Conservation (phyloP, 2,329 filamentous ascomycete species). For the Aspergillus sp. region DNA sequence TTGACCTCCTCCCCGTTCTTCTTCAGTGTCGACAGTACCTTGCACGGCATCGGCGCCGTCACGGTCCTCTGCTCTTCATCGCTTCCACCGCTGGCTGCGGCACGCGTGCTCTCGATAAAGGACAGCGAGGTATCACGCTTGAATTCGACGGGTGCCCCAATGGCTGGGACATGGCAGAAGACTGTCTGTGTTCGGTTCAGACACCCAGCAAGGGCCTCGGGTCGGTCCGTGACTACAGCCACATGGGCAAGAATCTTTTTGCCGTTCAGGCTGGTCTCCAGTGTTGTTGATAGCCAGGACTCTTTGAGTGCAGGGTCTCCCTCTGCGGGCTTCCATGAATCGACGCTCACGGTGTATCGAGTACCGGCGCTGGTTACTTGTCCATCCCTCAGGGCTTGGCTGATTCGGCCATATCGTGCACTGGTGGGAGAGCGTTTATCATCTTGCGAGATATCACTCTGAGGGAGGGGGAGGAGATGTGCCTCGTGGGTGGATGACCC, state of each 20-base stretch:
- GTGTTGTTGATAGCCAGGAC: constrained; percentile 13
- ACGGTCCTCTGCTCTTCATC: constrained; percentile 17
- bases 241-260: constrained; percentile 23
- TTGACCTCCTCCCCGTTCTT: constrained; percentile 31
- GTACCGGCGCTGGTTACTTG: background rate
- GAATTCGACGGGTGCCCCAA: constrained; percentile 31
- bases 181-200: constrained; percentile 9
- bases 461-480: background rate
- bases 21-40: constrained; percentile 33
- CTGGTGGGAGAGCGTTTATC: background rate
- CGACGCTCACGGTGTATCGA: constrained; percentile 8
- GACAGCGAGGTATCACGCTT: constrained; percentile 27
- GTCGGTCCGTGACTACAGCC: constrained; percentile 12
- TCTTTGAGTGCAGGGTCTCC: background rate
- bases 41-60: constrained; percentile 39
- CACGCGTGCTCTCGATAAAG: constrained; percentile 26
- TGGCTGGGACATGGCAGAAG: constrained; percentile 28
- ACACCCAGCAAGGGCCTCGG: background rate
- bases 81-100: constrained; percentile 7
- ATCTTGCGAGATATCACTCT: background rate
- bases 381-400: constrained; percentile 14
- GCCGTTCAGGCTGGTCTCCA: constrained; percentile 22
- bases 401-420: constrained; percentile 22
- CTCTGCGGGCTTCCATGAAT: constrained; percentile 14
- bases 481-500: background rate